A percentile compares a stretch with the other conserved stretches of the same genome.
Evolutionary conservation across 257 asterid genomes (phyloP).

Genomic region (Solanum ossicruentum): DNA sequence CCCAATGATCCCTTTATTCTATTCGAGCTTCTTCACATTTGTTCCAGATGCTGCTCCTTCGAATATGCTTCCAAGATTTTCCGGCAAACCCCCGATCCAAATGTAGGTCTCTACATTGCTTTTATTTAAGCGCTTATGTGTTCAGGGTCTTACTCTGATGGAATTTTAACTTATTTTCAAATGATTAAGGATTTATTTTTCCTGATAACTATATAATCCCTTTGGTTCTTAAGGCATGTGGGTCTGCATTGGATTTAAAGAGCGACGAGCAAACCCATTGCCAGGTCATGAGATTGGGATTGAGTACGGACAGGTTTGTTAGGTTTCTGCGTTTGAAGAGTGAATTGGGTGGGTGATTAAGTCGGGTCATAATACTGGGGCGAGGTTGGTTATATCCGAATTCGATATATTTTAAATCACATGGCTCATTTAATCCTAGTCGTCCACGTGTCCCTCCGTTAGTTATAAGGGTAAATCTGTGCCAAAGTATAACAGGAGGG

Average conservation of each 20-base stretch:
- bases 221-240: slow-evolving; percentile 41
- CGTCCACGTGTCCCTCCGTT: too few relatives aligned
- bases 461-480: too few relatives aligned
- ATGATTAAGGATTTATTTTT: not conserved
- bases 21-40: slow-evolving; percentile 38
- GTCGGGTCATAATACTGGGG: too few relatives aligned
- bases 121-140: slow-evolving; percentile 25
- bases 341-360: too few relatives aligned
- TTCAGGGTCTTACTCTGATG: slow-evolving; percentile 2
- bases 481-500: too few relatives aligned
- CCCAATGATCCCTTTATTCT: slow-evolving; percentile 22
- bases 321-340: not conserved
- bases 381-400: too few relatives aligned
- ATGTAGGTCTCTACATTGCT: slow-evolving; percentile 32
- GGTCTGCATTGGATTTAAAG: slow-evolving; percentile 14
- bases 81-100: slow-evolving; percentile 15
- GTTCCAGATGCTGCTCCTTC: slow-evolving; percentile 3
- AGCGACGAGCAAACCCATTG: slow-evolving; percentile 29
- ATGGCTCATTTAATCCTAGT: too few relatives aligned
- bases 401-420: too few relatives aligned
- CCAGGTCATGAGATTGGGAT: slow-evolving; percentile 29
- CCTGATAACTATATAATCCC: slow-evolving; percentile 35
- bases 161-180: not conserved
- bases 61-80: slow-evolving; percentile 24
- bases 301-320: slow-evolving; percentile 21